Conservation (phyloP, 2,329 filamentous ascomycete species). For the Neofusicoccum laricinum region DNA sequence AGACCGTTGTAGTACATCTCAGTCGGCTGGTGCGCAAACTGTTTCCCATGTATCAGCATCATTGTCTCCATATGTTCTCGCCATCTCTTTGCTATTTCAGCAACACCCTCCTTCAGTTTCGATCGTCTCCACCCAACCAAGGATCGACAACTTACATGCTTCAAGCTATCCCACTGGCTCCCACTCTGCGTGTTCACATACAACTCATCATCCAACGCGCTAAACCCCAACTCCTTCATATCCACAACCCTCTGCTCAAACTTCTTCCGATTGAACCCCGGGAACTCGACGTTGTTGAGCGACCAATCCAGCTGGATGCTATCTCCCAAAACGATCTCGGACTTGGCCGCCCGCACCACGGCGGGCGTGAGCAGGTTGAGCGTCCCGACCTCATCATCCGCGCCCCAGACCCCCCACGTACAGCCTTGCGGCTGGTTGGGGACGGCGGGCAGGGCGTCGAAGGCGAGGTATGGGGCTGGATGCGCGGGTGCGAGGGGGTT, state of each 20-base stretch:
- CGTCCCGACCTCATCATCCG: constrained; percentile 19
- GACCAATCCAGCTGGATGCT: background rate
- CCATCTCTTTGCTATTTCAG: too few relatives aligned
- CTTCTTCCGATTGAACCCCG: background rate
- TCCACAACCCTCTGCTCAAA: constrained; percentile 2
- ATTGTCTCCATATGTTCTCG: too few relatives aligned
- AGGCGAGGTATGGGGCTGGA: constrained; percentile 28
- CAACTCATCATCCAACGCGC: constrained; percentile 29
- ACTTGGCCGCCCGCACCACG: background rate
- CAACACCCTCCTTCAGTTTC: background rate
- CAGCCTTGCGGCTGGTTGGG: constrained; percentile 32
- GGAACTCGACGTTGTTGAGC: background rate
- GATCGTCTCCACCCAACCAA: background rate
- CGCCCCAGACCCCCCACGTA: constrained; percentile 32
- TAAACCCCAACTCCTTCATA: background rate
- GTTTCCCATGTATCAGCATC: too few relatives aligned
- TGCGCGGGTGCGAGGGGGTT: constrained; percentile 15
- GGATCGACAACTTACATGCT: background rate
- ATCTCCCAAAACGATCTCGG: background rate
- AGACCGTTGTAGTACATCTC: constrained; percentile 28
- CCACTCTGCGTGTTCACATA: constrained; percentile 29
- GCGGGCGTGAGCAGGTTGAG: background rate
- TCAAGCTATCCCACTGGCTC: background rate
- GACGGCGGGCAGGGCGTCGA: constrained; percentile 32
- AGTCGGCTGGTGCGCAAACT: background rate